phyloP scores from a whole-genome alignment of 192 early-diverging fungal species.

The Coemansia sp. region DNA sequence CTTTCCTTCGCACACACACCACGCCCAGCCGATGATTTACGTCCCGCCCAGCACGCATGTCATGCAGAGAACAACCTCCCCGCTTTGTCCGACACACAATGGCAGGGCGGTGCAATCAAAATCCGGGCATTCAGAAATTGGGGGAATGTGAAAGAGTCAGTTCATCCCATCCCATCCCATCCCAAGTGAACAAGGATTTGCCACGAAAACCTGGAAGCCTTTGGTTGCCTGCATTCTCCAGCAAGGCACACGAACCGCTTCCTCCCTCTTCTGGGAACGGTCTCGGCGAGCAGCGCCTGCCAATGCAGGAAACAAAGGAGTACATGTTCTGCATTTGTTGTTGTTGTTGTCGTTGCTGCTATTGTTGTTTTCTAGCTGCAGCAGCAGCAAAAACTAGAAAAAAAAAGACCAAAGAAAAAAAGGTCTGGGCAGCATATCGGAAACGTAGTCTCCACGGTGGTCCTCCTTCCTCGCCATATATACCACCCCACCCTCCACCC shows the following conservation, averaged over 20 bases:
- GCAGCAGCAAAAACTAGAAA: background rate
- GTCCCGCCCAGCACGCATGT: background rate
- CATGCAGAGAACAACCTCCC: background rate
- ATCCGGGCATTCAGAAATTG: background rate
- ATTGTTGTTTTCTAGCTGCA: too few species aligned
- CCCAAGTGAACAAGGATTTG: conserved; percentile 7
- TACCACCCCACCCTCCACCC: background rate
- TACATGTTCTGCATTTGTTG: too few species aligned
- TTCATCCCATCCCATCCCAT: background rate
- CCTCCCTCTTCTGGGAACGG: background rate
- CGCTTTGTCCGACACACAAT: too few species aligned
- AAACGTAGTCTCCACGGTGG: background rate
- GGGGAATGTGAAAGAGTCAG: background rate
- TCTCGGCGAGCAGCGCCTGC: background rate
- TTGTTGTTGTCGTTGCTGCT: too few species aligned
- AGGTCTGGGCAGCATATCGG: background rate
- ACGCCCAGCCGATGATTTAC: background rate
- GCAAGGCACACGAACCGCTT: background rate
- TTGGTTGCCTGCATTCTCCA: background rate
- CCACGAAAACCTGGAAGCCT: background rate
- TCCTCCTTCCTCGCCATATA: background rate
- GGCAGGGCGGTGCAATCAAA: background rate
- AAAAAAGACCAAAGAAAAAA: background rate
- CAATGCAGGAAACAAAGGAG: background rate
- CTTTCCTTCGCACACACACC: background rate